Conservation (phyloP, 768 basidiomycete genomes). For the Suillus sp. region DNA sequence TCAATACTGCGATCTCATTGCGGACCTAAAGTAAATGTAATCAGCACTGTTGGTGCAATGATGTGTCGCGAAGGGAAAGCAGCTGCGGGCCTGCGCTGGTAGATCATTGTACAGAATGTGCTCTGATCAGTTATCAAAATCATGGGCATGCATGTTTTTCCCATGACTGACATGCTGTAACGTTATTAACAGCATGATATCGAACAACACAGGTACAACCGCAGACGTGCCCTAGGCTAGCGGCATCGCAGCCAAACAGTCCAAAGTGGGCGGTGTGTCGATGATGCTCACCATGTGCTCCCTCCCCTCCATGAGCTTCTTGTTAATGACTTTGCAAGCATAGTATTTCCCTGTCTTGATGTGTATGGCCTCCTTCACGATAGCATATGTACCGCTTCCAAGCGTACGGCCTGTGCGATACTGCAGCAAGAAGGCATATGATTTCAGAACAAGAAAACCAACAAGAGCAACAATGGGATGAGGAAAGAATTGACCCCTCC, state of each 20-base stretch:
- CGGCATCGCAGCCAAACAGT: background rate
- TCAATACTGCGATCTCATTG: slow-evolving; percentile 95
- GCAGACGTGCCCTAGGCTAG: background rate
- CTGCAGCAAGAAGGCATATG: slow-evolving; percentile 37
- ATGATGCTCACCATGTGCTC: slow-evolving; percentile 85
- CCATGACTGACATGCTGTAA: slow-evolving; percentile 9
- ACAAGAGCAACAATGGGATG: slow-evolving; percentile 13
- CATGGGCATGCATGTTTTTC: slow-evolving; percentile 16
- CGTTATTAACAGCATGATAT: background rate
- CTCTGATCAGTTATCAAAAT: slow-evolving; percentile 18
- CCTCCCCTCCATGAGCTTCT: slow-evolving; percentile 96
- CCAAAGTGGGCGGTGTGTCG: background rate
- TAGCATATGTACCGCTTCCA: slow-evolving; percentile 92
- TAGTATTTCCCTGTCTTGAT: slow-evolving; percentile 92
- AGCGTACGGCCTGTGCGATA: slow-evolving; percentile 88
- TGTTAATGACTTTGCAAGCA: slow-evolving; percentile 99
- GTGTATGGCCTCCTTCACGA: slow-evolving; percentile 94
- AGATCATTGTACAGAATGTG: slow-evolving; percentile 8
- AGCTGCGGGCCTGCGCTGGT: background rate
- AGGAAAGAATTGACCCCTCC: background rate
- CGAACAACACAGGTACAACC: background rate
- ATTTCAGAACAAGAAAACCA: slow-evolving; percentile 2
- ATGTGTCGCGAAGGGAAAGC: slow-evolving; percentile 18
- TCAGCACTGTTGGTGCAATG: slow-evolving; percentile 14
- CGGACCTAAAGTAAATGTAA: slow-evolving; percentile 63